These are phyloP conservation scores for Nicotiana benthamiana DNA, from an alignment of 257 asterid genomes.

Conservation along the genomic window DNA sequence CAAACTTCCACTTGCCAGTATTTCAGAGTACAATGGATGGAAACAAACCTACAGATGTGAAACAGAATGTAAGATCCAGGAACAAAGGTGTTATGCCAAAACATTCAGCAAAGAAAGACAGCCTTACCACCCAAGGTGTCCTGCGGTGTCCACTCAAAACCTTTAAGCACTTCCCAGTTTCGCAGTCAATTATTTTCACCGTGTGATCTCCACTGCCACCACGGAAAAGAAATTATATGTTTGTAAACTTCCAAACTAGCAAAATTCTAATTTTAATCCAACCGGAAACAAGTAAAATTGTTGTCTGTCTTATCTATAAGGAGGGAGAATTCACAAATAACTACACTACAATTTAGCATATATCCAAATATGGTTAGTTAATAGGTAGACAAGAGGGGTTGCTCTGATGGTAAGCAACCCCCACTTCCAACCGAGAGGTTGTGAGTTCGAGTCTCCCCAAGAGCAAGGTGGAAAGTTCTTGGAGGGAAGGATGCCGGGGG, in stretches of 20 bases:
- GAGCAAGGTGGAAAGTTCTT: too few species aligned
- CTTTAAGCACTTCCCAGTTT: slow-evolving; percentile 85
- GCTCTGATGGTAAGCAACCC: too few species aligned
- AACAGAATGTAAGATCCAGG: slow-evolving; percentile 16
- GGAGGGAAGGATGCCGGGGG: too few species aligned
- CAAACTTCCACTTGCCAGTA: slow-evolving; percentile 96
- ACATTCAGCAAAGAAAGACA: slow-evolving; percentile 12
- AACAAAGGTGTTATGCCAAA: background rate
- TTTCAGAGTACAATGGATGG: slow-evolving; percentile 78
- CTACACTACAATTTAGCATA: background rate
- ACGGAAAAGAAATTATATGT: slow-evolving; percentile 9
- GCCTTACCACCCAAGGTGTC: slow-evolving; percentile 98
- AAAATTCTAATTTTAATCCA: background rate
- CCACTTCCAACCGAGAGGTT: too few species aligned
- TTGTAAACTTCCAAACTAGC: background rate
- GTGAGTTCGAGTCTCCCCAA: too few species aligned
- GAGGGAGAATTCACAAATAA: slow-evolving; percentile 1
- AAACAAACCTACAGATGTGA: slow-evolving; percentile 74
- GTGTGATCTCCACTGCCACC: slow-evolving; percentile 93
- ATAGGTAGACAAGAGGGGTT: too few species aligned
- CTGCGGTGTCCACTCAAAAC: slow-evolving; percentile 96
- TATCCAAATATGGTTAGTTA: background rate
- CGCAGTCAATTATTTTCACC: slow-evolving; percentile 84
- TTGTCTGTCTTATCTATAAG: background rate
- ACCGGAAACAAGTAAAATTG: background rate